Evolutionary conservation across 1,284 basidiomycete species (phyloP).

Genomic region (Cutaneotrichosporon arboriforme): DNA sequence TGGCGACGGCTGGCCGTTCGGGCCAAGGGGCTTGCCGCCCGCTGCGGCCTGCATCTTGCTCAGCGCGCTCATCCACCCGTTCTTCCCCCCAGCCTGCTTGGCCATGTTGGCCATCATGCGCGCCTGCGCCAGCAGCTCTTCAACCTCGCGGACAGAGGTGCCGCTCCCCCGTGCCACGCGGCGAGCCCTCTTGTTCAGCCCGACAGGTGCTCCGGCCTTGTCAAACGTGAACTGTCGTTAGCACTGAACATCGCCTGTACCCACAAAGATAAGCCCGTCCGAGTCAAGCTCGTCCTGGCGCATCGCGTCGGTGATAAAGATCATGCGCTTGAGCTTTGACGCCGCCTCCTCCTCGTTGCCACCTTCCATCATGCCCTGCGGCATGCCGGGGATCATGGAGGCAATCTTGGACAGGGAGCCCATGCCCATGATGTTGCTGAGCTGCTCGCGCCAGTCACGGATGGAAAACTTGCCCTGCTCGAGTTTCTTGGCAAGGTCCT

Average conservation of each 20-base stretch:
- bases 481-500: slow-evolving; percentile 96
- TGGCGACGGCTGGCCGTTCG: slow-evolving; percentile 78
- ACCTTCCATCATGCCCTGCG: slow-evolving; percentile 80
- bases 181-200: slow-evolving; percentile 76
- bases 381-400: slow-evolving; percentile 96
- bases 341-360: slow-evolving; percentile 84
- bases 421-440: slow-evolving; percentile 98
- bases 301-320: slow-evolving; percentile 99
- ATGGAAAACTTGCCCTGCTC: slow-evolving; percentile 95
- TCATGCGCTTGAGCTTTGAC: slow-evolving; percentile 91
- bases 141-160: slow-evolving; percentile 94
- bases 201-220: slow-evolving; percentile 75
- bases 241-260: slow-evolving; percentile 6
- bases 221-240: slow-evolving; percentile 54
- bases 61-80: slow-evolving; percentile 81
- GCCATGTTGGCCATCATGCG: slow-evolving; percentile 98
- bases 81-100: slow-evolving; percentile 93
- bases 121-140: slow-evolving; percentile 91
- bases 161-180: slow-evolving; percentile 90
- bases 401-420: slow-evolving; percentile 97
- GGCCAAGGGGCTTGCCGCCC: slow-evolving; percentile 75
- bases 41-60: slow-evolving; percentile 84
- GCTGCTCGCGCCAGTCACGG: slow-evolving; percentile 95
- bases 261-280: slow-evolving; percentile 83
- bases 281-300: slow-evolving; percentile 87